These are phyloP conservation scores for Acacia concinna DNA, from an alignment of 331 rosid genomes.

Conservation along the genomic window DNA sequence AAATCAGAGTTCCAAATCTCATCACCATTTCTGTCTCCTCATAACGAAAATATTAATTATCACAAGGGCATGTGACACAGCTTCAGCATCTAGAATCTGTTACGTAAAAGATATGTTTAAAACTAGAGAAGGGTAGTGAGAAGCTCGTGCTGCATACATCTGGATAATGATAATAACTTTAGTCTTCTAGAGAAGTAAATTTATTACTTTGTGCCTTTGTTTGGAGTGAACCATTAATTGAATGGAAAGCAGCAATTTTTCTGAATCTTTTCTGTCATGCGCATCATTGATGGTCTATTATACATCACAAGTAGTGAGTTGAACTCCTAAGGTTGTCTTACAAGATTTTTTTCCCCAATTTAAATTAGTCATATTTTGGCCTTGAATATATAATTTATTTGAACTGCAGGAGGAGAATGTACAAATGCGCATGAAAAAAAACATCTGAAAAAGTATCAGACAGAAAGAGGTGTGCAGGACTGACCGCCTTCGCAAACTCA, in stretches of 20 bases:
- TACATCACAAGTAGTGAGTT: not conserved
- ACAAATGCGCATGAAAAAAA: constrained; percentile 37
- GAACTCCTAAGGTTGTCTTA: constrained; percentile 20
- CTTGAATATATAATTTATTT: constrained; percentile 25
- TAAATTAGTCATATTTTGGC: not conserved
- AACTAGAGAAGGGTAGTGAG: constrained; percentile 24
- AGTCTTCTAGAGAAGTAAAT: not conserved
- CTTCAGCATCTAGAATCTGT: constrained; percentile 16
- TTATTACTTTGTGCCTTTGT: constrained; percentile 11
- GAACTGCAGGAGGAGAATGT: constrained; percentile 19
- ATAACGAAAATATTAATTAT: not conserved
- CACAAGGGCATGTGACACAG: constrained; percentile 19
- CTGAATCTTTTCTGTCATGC: constrained; percentile 9
- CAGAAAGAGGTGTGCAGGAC: constrained; percentile 62
- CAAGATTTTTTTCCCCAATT: constrained; percentile 7
- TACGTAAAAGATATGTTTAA: constrained; percentile 13
- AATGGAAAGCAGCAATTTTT: constrained; percentile 18
- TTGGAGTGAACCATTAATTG: constrained; percentile 7
- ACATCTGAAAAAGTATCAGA: constrained; percentile 40
- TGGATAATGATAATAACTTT: not conserved
- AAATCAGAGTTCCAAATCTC: not conserved
- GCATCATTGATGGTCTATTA: constrained; percentile 8
- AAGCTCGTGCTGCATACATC: constrained; percentile 26
- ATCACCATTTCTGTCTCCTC: not conserved
- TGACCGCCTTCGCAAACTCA: constrained; percentile 85